These are phyloP conservation scores for Huntiella moniliformis DNA, from an alignment of 2,329 filamentous ascomycete genomes.

Conservation along the genomic window DNA sequence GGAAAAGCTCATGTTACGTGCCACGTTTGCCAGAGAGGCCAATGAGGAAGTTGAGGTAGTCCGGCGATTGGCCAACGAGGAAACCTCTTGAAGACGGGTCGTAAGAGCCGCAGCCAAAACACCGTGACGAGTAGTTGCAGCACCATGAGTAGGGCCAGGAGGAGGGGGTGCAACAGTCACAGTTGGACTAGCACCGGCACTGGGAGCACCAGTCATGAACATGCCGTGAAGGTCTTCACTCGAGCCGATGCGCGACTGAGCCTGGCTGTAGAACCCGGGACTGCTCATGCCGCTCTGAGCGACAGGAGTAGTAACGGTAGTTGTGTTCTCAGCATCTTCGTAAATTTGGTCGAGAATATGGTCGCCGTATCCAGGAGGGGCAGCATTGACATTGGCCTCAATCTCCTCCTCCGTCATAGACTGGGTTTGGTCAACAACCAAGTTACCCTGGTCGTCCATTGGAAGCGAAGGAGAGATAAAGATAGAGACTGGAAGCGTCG, in stretches of 20 bases:
- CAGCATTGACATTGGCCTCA: conserved; percentile 35
- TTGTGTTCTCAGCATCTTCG: conserved; percentile 56
- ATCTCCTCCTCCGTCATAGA: conserved; percentile 23
- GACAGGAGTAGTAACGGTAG: conserved; percentile 61
- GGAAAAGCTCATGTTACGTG: conserved; percentile 16
- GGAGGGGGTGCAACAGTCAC: conserved; percentile 7
- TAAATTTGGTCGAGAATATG: conserved; percentile 83
- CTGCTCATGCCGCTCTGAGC: conserved; percentile 59
- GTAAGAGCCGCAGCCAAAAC: conserved; percentile 27
- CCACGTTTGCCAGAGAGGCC: conserved; percentile 25
- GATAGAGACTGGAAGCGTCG: conserved; percentile 75
- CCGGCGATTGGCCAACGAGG: conserved; percentile 28
- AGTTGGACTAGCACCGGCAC: conserved; percentile 16
- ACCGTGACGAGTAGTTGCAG: conserved; percentile 10
- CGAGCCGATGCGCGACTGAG: conserved; percentile 55
- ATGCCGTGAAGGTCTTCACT: conserved; percentile 52
- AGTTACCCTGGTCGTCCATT: conserved; percentile 68
- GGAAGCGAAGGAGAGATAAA: conserved; percentile 92
- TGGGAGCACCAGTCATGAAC: conserved; percentile 23
- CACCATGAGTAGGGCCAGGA: conserved; percentile 1
- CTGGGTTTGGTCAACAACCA: conserved; percentile 43
- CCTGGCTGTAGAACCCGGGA: conserved; percentile 46
- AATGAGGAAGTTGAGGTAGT: conserved; percentile 29
- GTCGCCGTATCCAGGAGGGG: conserved; percentile 82
- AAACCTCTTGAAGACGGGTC: conserved; percentile 52